Base-by-base conservation (phyloP, 2,329 filamentous ascomycete genomes). In the Monilinia fructigena region DNA sequence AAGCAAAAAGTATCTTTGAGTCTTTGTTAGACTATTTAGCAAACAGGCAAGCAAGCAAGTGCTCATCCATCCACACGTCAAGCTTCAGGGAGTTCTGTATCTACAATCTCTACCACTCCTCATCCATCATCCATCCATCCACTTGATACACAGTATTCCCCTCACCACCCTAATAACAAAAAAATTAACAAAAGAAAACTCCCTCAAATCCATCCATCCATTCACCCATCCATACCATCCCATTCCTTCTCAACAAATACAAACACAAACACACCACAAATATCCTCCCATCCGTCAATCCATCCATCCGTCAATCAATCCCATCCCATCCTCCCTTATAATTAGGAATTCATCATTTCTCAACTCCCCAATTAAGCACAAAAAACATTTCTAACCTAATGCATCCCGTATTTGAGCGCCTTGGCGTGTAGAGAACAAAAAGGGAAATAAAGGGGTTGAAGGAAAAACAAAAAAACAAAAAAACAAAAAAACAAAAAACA, bases 351-450 rank as follows among this genome's bases (percentile, higher is more conserved):
- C 26, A 3, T 48, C 7, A n/a, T 40, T 28, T 42, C 26, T n/a
- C 20, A 60, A 60, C 58, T 60, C 58, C 56, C 56, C 45, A 38
- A 35, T 50, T 50, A 60, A 60, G 31, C 47, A n/a, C 45, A 60
- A 60, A 52, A 52, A 60, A 60, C 58, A 60, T 60, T 20, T 60
- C 58, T 60, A 50, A 50, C 58, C 58, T 60, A 14, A 60, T 60
- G 28, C 8, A 38, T 28, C 12, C 28, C 31, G 23, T 50, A 60
- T 60, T 50, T 50, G 58, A 60, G 58, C 45, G 38, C 45, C n/a
- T 40, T 16, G 58, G 58, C 16, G 16, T 60, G 31, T 60, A 38
- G 58, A 50, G 47, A 60, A 60, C 58, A 60, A 60, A 60, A 50
- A 50, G 58, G 35, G 53, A 38, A 55, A 55, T 38, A 38, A 55